A percentile compares a stretch with the other conserved stretches of the same genome.
These are phyloP conservation scores for Calonectria pteridis DNA, from an alignment of 2,329 filamentous ascomycete species.

Conservation along the genomic window DNA sequence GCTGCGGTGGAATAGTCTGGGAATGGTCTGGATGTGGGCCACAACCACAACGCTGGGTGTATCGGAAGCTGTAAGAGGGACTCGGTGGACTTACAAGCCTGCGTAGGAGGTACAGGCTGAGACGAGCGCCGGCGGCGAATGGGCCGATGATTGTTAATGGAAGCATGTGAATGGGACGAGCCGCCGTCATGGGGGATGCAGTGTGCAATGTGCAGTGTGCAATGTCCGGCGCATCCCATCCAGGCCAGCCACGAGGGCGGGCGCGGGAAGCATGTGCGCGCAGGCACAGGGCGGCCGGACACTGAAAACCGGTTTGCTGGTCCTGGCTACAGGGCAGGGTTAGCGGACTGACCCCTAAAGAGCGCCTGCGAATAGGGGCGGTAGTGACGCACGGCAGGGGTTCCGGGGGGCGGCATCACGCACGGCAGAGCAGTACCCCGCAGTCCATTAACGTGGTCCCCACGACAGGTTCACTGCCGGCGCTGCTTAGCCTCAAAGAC, in stretches of 20 bases:
- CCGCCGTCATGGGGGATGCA: not conserved
- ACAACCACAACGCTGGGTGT: constrained; percentile 1
- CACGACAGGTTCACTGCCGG: constrained; percentile 21
- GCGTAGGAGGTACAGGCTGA: constrained; percentile 11
- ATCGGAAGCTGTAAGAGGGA: not conserved
- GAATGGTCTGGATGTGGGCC: not conserved
- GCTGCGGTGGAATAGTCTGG: not conserved
- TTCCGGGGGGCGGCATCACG: constrained; percentile 12
- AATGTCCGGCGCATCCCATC: not conserved
- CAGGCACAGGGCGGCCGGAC: constrained; percentile 16
- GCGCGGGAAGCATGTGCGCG: not conserved
- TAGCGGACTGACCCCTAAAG: constrained; percentile 18
- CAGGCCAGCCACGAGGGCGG: not conserved
- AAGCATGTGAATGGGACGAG: constrained; percentile 31
- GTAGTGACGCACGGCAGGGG: constrained; percentile 2
- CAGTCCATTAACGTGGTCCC: constrained; percentile 14
- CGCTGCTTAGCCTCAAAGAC: constrained; percentile 10
- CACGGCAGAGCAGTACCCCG: constrained; percentile 20
- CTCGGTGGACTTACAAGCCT: not conserved
- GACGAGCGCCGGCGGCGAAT: constrained; percentile 3
- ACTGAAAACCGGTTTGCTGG: constrained; percentile 19
- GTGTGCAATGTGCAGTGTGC: not conserved
- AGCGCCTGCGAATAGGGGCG: not conserved
- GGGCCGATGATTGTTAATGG: constrained; percentile 15
- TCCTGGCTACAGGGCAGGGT: not conserved